phyloP scores from a whole-genome alignment of 2,329 filamentous ascomycete genomes.

The Fusarium kyushuense region DNA sequence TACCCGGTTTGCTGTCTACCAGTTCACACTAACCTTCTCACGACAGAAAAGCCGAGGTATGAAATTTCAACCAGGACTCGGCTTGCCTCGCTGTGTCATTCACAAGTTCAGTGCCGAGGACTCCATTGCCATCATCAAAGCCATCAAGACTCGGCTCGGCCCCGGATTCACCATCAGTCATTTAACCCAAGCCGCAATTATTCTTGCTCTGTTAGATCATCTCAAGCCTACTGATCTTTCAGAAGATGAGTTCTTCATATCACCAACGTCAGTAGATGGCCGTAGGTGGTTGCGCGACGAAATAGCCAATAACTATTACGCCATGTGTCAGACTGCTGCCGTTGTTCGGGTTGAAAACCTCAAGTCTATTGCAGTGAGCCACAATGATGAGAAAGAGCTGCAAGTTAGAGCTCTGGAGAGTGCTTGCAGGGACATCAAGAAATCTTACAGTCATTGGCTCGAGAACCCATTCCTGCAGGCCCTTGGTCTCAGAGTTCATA shows the following conservation, averaged over 20 bases:
- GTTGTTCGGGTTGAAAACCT: neutral
- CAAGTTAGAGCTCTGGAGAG: neutral
- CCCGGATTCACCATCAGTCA: neutral
- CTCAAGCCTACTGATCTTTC: constrained; percentile 1
- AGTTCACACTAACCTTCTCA: neutral
- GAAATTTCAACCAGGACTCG: neutral
- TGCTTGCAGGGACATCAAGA: neutral
- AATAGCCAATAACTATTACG: neutral
- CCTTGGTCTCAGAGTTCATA: neutral
- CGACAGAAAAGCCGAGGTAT: neutral
- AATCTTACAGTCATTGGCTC: neutral
- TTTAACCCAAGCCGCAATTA: neutral
- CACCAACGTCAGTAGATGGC: neutral
- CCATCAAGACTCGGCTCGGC: neutral
- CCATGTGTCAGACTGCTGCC: neutral
- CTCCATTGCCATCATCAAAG: neutral
- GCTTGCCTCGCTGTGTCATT: neutral
- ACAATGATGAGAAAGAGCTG: neutral
- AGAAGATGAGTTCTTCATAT: neutral
- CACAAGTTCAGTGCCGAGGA: neutral
- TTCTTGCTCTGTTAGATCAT: neutral
- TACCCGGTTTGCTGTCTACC: neutral
- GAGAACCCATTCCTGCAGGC: neutral
- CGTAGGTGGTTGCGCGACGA: neutral
- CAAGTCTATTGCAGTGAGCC: neutral